These are phyloP conservation scores for Xylaria grammica DNA, from an alignment of 495 filamentous ascomycete species.

Conservation along the genomic window DNA sequence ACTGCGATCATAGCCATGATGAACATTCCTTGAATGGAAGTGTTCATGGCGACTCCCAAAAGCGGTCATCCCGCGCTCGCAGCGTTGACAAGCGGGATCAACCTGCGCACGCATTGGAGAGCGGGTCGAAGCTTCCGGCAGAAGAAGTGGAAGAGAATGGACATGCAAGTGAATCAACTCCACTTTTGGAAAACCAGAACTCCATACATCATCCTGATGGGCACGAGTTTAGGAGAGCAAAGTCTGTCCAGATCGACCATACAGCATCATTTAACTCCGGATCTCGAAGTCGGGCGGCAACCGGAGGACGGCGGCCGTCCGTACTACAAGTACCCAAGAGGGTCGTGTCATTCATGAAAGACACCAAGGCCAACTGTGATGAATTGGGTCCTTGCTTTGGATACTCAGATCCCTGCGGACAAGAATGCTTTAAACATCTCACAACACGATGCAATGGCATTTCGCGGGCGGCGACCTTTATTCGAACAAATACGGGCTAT, in stretches of 20 bases:
- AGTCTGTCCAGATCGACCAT: constrained; percentile 28
- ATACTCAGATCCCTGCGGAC: constrained; percentile 82
- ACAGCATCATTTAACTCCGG: background rate
- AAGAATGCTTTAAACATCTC: constrained; percentile 73
- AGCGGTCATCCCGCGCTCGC: constrained; percentile 36
- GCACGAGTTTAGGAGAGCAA: constrained; percentile 28
- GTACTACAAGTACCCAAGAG: constrained; percentile 52
- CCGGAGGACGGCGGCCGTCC: constrained; percentile 49
- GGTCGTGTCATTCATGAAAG: constrained; percentile 68
- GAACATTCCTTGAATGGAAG: constrained; percentile 48
- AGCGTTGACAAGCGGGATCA: constrained; percentile 18
- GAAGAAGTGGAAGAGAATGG: constrained; percentile 29
- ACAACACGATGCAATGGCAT: constrained; percentile 32
- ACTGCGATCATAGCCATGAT: constrained; percentile 84
- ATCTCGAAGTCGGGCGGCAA: constrained; percentile 29
- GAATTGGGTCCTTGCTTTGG: constrained; percentile 80
- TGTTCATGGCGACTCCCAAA: constrained; percentile 32
- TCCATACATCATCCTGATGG: constrained; percentile 14
- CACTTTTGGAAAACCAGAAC: constrained; percentile 37
- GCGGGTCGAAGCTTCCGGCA: constrained; percentile 15
- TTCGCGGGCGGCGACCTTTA: constrained; percentile 32
- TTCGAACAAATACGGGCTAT: constrained; percentile 32
- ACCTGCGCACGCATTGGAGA: background rate
- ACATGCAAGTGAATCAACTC: constrained; percentile 39
- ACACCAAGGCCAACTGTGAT: constrained; percentile 72